Conservation (phyloP, 2,329 filamentous ascomycete genomes). For the Colletotrichum filicis region DNA sequence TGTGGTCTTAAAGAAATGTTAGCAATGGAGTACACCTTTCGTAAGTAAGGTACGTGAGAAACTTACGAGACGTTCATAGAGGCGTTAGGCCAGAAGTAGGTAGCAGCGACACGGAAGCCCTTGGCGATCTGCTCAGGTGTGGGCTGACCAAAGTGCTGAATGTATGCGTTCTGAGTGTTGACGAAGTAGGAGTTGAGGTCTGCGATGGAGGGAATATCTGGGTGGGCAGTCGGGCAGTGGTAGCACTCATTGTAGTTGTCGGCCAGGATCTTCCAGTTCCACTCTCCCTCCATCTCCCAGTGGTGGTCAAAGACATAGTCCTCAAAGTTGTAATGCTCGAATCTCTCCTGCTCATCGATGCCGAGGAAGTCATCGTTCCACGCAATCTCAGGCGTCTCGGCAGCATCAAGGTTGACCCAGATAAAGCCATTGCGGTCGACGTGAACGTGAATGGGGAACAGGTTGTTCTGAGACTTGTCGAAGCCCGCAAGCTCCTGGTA, state of each 20-base stretch:
- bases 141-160: slow-evolving; percentile 60
- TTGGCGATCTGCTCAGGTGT: slow-evolving; percentile 59
- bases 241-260: slow-evolving; percentile 77
- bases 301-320: slow-evolving; percentile 67
- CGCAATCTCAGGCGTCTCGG: slow-evolving; percentile 53
- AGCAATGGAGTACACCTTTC: neutral
- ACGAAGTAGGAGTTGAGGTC: slow-evolving; percentile 67
- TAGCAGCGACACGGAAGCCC: slow-evolving; percentile 57
- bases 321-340: slow-evolving; percentile 58
- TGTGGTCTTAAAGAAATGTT: slow-evolving; percentile 54
- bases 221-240: slow-evolving; percentile 69
- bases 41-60: too few relatives aligned
- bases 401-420: slow-evolving; percentile 67
- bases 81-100: slow-evolving; percentile 62
- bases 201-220: slow-evolving; percentile 66
- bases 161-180: slow-evolving; percentile 58
- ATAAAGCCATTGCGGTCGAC: slow-evolving; percentile 65
- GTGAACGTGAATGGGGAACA: slow-evolving; percentile 66
- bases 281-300: slow-evolving; percentile 66
- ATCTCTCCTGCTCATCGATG: slow-evolving; percentile 57
- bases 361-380: slow-evolving; percentile 65
- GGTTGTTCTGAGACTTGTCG: slow-evolving; percentile 64
- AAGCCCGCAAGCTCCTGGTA: slow-evolving; percentile 68
- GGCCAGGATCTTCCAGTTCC: slow-evolving; percentile 70
- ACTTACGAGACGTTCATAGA: slow-evolving; percentile 62